These are phyloP conservation scores for Candida sp. DNA, from an alignment of 1,139 yeast species.

Conservation along the genomic window DNA sequence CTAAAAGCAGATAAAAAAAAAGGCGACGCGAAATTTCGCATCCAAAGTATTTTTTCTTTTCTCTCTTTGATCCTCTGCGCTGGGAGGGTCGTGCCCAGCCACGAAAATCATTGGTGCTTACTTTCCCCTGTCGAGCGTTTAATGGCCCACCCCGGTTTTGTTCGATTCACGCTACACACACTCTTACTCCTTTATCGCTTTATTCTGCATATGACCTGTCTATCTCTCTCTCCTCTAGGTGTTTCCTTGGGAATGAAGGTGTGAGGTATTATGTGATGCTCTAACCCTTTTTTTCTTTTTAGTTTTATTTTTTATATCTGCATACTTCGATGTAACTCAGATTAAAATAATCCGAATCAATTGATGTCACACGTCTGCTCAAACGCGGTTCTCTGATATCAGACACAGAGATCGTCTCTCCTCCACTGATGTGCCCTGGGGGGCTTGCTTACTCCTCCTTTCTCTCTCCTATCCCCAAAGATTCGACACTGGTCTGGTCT, in stretches of 20 bases:
- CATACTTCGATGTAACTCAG: not conserved
- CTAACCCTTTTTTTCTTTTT: not conserved
- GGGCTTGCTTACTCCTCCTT: too few species aligned
- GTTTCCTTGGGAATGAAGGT: not conserved
- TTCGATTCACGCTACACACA: not conserved
- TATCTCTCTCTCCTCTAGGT: not conserved
- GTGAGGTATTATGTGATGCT: too few species aligned
- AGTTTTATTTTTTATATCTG: not conserved
- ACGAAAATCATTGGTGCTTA: too few species aligned
- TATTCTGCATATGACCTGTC: too few species aligned
- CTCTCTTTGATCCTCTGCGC: too few species aligned
- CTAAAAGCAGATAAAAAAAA: not conserved
- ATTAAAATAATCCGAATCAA: not conserved
- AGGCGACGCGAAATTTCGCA: conserved; percentile 4
- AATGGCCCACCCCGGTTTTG: not conserved
- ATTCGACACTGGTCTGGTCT: too few species aligned
- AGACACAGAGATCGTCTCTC: too few species aligned
- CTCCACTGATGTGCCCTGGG: too few species aligned
- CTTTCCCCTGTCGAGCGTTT: not conserved
- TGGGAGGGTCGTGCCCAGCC: too few species aligned
- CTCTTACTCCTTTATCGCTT: not conserved
- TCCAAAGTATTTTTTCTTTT: not conserved
- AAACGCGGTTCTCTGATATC: not conserved
- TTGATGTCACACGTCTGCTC: not conserved
- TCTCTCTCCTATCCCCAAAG: too few species aligned